Evolutionary conservation across 2,329 filamentous ascomycete species (phyloP), one percentile per base, ranked within the genome.

Genomic region (Fusarium denticulatum): DNA sequence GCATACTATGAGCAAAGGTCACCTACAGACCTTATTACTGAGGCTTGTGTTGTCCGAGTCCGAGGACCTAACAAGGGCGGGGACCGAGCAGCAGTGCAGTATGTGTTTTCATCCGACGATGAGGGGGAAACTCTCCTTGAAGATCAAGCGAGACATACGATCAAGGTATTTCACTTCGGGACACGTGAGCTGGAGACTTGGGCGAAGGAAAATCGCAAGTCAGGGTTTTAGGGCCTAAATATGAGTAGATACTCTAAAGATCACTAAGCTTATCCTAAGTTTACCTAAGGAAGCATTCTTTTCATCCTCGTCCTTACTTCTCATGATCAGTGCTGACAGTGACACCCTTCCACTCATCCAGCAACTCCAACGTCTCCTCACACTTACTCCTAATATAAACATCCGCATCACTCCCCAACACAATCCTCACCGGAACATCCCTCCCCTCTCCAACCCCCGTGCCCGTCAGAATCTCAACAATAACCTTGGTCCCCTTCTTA

Each of bases 391-490:
- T 82, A 16, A 89, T 82, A 7, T 71, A 77, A 9, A 77, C 69
- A n/a, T 86, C 75, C 12, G 81, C 80, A 77, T 91, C 89, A 13
- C 80, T 83, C 0, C 90, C 90, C 45, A 92, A 78, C n/a, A 85
- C 80, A 55, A 92, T 73, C 34, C 89, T 81, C 20, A 86, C 73
- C 0, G 89, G 90, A 4, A 91, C 80, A 26, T 85, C 82, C 71
- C 79, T 86, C 0, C 87, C 88, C 67, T 76, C 60, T 0, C 82
- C 87, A 30, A 81, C 81, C 0, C 88, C 89, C 5, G 81, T 84
- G 47, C 81, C 81, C 13, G 86, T 89, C 72, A 92, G 72, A 20
- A 89, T 81, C 71, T 92, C 89, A 10, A 91, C 83, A 34, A 90
- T 81, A 2, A 88, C 83, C 63, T 80, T 83, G 13, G 82, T 81